These are phyloP conservation scores for Cutaneotrichosporon spelunceum DNA, from an alignment of 1,284 basidiomycete species.

Conservation along the genomic window DNA sequence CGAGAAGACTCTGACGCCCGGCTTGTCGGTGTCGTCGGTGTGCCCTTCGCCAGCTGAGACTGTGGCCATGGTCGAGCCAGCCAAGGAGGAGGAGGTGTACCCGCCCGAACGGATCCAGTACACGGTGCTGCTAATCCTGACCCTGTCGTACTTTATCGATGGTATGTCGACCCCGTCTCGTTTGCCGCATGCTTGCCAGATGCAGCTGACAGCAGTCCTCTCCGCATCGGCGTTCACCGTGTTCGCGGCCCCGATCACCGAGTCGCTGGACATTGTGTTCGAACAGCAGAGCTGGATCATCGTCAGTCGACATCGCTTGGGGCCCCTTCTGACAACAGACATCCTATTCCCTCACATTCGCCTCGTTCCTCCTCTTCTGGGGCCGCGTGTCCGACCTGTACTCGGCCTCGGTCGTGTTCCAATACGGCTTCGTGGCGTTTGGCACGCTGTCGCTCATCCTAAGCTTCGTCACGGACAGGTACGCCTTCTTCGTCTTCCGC, in stretches of 20 bases:
- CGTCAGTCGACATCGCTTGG: constrained; percentile 11
- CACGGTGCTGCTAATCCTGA: background rate
- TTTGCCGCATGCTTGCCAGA: too few relatives aligned
- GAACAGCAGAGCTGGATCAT: constrained; percentile 35
- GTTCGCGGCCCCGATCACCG: constrained; percentile 26
- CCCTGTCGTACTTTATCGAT: background rate
- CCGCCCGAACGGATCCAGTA: background rate
- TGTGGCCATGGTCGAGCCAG: background rate
- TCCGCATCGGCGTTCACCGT: constrained; percentile 25
- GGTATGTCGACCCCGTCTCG: background rate
- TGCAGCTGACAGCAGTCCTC: constrained; percentile 8
- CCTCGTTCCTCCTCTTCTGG: constrained; percentile 37
- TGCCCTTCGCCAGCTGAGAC: background rate
- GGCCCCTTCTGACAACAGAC: constrained; percentile 12
- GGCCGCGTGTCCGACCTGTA: constrained; percentile 38
- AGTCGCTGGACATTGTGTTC: constrained; percentile 27
- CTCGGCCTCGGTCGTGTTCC: constrained; percentile 34
- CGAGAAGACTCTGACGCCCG: background rate
- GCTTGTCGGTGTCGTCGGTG: background rate
- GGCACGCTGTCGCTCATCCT: constrained; percentile 38
- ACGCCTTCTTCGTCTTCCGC: constrained; percentile 41
- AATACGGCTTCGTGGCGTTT: constrained; percentile 30
- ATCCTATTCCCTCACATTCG: constrained; percentile 35
- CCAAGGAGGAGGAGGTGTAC: background rate
- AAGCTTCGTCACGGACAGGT: constrained; percentile 39